Conservation (phyloP, 306 rosid species). For the Pyrus pyrifolia region DNA sequence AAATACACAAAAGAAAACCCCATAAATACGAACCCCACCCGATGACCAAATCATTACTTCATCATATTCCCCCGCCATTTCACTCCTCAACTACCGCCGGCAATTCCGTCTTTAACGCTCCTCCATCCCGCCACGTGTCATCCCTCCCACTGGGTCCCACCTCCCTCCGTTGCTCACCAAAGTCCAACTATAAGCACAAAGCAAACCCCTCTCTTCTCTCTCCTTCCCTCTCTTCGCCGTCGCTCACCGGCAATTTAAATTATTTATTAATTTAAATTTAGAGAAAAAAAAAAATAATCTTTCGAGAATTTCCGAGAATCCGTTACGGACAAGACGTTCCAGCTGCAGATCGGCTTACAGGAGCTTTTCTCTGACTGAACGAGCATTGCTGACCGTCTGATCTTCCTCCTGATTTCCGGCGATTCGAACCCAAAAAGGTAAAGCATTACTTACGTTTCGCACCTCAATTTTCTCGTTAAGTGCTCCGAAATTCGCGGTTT, state of each 20-base stretch:
- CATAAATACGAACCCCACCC: background rate
- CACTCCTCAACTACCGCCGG: background rate
- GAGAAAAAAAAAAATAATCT: background rate
- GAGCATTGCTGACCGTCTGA: conserved; percentile 14
- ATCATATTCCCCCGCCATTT: background rate
- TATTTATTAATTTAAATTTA: background rate
- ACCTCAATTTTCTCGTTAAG: background rate
- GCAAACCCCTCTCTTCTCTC: background rate
- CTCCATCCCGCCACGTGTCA: conserved; percentile 6
- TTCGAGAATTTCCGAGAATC: background rate
- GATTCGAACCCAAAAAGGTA: background rate
- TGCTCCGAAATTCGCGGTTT: background rate
- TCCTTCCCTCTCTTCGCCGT: conserved; percentile 23
- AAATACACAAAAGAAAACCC: background rate
- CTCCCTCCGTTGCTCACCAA: background rate
- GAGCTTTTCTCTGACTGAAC: background rate
- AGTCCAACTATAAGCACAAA: background rate
- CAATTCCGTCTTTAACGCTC: conserved; percentile 8
- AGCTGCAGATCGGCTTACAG: conserved; percentile 1
- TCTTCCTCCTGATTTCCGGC: conserved; percentile 15
- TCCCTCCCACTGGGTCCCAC: conserved; percentile 12
- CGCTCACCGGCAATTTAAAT: conserved; percentile 8
- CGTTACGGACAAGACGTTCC: background rate
- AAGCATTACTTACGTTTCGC: background rate
- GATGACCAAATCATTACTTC: conserved; percentile 11